These are phyloP conservation scores for Pleoardoris graminearum DNA, from an alignment of 2,329 filamentous ascomycete genomes.

Conservation along the genomic window DNA sequence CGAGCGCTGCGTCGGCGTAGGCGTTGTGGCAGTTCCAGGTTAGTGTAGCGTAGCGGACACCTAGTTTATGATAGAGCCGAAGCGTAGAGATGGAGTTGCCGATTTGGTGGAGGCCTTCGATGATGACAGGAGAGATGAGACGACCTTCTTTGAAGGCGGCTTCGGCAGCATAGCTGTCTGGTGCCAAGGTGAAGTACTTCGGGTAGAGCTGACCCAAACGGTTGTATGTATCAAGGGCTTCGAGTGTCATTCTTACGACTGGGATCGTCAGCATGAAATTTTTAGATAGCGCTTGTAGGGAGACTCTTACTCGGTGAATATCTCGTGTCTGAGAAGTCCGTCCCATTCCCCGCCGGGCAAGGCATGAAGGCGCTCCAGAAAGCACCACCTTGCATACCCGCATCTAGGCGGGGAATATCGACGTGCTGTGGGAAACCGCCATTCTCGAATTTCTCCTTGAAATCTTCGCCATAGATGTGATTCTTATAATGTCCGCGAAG, in stretches of 20 bases:
- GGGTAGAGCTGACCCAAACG: constrained; percentile 68
- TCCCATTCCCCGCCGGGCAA: constrained; percentile 67
- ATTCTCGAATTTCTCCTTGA: constrained; percentile 73
- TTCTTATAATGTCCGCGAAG: constrained; percentile 71
- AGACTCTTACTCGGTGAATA: constrained; percentile 65
- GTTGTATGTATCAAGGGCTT: constrained; percentile 74
- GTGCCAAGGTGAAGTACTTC: constrained; percentile 67
- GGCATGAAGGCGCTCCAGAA: constrained; percentile 89
- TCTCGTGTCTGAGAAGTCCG: constrained; percentile 73
- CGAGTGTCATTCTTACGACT: constrained; percentile 69
- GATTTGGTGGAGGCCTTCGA: constrained; percentile 82
- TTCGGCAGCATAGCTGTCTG: constrained; percentile 64
- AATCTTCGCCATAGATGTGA: constrained; percentile 74
- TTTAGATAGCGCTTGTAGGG: neutral
- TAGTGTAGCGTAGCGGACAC: constrained; percentile 84
- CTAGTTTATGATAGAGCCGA: constrained; percentile 73
- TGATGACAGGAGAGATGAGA: constrained; percentile 43
- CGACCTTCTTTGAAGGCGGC: constrained; percentile 51
- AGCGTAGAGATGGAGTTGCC: constrained; percentile 80
- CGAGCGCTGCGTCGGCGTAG: constrained; percentile 82
- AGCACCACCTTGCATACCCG: constrained; percentile 77
- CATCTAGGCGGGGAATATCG: constrained; percentile 73
- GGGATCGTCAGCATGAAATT: constrained; percentile 12
- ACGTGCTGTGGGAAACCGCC: constrained; percentile 72
- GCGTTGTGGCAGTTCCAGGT: constrained; percentile 94